Conservation (phyloP, 495 filamentous ascomycete species). For the Penicillium dipodomyicola region DNA sequence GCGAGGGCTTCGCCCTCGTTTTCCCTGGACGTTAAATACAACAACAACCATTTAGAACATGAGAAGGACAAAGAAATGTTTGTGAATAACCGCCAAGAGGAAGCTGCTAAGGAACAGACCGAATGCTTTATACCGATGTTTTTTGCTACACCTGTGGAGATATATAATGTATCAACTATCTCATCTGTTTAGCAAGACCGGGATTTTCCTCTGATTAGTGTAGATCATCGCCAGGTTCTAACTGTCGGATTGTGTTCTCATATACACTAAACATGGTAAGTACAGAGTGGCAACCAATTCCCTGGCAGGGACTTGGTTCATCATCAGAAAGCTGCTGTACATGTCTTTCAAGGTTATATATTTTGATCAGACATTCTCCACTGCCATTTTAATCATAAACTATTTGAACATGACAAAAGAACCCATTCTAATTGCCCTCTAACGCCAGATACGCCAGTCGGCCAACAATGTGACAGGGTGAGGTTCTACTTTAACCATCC, state of each 20-base stretch:
- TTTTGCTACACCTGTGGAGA: not conserved
- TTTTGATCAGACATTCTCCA: not conserved
- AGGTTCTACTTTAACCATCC: slow-evolving; percentile 17
- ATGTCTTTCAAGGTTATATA: not conserved
- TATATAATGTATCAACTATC: not conserved
- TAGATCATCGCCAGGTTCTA: not conserved
- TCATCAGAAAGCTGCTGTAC: not conserved
- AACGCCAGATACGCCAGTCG: slow-evolving; percentile 27
- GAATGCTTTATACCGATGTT: not conserved
- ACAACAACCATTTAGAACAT: too few species aligned
- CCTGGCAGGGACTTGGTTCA: not conserved
- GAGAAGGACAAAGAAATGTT: too few species aligned
- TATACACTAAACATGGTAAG: not conserved
- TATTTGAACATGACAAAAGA: slow-evolving; percentile 7
- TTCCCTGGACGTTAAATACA: too few species aligned
- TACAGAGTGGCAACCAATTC: not conserved
- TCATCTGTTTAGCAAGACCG: not conserved
- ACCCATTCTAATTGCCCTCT: slow-evolving; percentile 19
- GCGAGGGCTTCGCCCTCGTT: too few species aligned
- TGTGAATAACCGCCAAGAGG: too few species aligned
- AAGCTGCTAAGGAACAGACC: not conserved
- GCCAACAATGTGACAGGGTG: slow-evolving; percentile 1
- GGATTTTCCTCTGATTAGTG: not conserved
- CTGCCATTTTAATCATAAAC: not conserved
- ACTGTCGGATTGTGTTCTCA: not conserved